These are phyloP conservation scores for Colletotrichum sp. DNA, from an alignment of 2,329 filamentous ascomycete species.

Conservation along the genomic window DNA sequence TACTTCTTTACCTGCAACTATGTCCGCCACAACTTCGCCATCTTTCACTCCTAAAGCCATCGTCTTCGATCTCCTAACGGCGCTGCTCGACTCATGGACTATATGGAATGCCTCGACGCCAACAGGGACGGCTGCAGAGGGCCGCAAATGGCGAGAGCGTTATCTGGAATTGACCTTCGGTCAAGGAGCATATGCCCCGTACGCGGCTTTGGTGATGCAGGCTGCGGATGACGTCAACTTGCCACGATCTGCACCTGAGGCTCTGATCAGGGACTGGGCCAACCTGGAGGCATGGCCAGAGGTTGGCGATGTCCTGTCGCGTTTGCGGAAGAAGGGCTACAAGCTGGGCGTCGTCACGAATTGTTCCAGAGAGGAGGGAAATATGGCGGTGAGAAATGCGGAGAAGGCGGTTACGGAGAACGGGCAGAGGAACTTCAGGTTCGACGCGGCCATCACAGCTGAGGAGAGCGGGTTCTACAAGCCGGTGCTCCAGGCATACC, in stretches of 20 bases:
- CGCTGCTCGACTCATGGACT: neutral
- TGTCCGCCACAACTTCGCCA: neutral
- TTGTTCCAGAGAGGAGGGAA: neutral
- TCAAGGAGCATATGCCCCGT: neutral
- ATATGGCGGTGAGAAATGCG: neutral
- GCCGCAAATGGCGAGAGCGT: neutral
- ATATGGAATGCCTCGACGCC: neutral
- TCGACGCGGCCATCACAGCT: neutral
- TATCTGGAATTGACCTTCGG: neutral
- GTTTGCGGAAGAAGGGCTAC: neutral
- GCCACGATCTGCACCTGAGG: neutral
- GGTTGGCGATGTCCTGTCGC: neutral
- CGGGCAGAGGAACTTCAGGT: neutral
- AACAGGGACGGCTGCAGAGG: neutral
- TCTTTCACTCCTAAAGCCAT: neutral
- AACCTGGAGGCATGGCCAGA: neutral
- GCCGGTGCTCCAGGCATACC: neutral
- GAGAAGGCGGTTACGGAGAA: neutral
- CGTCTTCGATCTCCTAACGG: neutral
- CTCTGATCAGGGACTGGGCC: neutral
- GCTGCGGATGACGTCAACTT: neutral
- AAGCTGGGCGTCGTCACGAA: neutral
- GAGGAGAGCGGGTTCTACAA: neutral
- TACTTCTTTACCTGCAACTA: neutral
- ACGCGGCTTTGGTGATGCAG: neutral